Percentiles rank a stretch among this genome's conserved stretches.
Evolutionary conservation across 2,329 filamentous ascomycete genomes (phyloP).

Genomic region (Verticillium tricorpus): DNA sequence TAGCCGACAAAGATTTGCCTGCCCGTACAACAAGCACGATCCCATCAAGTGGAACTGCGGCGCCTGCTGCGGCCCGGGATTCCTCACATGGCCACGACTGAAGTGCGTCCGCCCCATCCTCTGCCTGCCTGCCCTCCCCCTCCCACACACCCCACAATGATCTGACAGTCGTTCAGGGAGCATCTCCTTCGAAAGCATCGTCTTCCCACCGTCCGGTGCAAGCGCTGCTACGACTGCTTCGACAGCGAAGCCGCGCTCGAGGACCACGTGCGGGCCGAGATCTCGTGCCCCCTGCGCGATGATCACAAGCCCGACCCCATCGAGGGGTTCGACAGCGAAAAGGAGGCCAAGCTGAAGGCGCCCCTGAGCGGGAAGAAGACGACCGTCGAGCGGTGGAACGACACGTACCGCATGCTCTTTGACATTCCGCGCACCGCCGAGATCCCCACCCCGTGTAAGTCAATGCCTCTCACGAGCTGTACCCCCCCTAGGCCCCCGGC

Average conservation of each 20-base stretch:
- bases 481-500: too few species aligned
- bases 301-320: slow-evolving; percentile 15
- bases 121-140: neutral
- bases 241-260: slow-evolving; percentile 24
- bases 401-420: slow-evolving; percentile 31
- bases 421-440: slow-evolving; percentile 12
- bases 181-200: slow-evolving; percentile 33
- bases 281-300: slow-evolving; percentile 17
- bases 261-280: slow-evolving; percentile 22
- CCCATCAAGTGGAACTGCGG: slow-evolving; percentile 27
- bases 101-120: slow-evolving; percentile 19
- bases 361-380: slow-evolving; percentile 21
- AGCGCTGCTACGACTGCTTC: slow-evolving; percentile 30
- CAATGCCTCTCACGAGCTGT: too few species aligned
- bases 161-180: slow-evolving; percentile 17
- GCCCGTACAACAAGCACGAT: slow-evolving; percentile 35
- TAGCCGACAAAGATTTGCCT: slow-evolving; percentile 21
- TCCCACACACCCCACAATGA: neutral
- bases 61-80: slow-evolving; percentile 30
- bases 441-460: slow-evolving; percentile 11
- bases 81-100: slow-evolving; percentile 32
- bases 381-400: slow-evolving; percentile 32
- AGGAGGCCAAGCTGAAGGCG: slow-evolving; percentile 27
- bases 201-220: slow-evolving; percentile 23
- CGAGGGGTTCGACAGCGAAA: slow-evolving; percentile 31